Evolutionary conservation across 2,329 filamentous ascomycete genomes (phyloP), one percentile per base, ranked within the genome.

Genomic region (Cercospora sojina): DNA sequence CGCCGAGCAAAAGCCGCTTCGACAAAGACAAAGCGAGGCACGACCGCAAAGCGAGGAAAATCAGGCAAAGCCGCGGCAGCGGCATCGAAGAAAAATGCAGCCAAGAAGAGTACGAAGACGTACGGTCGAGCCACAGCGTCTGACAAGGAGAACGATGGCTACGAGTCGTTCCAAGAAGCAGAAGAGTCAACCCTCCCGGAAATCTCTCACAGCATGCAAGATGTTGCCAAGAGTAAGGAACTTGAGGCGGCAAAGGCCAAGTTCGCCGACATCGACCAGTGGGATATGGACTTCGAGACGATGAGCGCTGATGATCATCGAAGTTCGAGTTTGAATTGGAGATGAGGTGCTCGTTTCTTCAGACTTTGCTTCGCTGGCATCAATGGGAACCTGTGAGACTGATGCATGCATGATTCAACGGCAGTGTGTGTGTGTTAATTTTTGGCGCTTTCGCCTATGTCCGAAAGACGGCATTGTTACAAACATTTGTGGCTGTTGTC

Each of bases 261-360:
- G 70, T 84, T 84, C 69, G 80, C 77, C 27, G 82, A 83, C 63
- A 79, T 84, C 5, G 83, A 84, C 71, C 74, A 79, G 25, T 84
- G 81, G 77, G 82, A 83, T 66, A 77, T 84, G 74, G 81, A 83
- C 56, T 84, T 84, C 72, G 83, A 83, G 75, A 83, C 78, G 62
- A 79, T 83, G 69, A 83, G 79, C 61, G 77, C 80, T 35, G 81
- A 83, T 65, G 76, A 76, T 65, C 71, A 75, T 70, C 66, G 75
- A 38, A 77, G 75, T 67, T 74, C 71, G 7, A 77, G 75, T 68
- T 74, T 74, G 64, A 65, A 64, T 35, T 77, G 75, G 75, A 72
- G 75, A 62, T 77, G 64, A 71, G 16, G 10, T 49, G 18, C 43
- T 49, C 20, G 18, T 23, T 25, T 13, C 18, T 47, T 9, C n/a